A percentile compares a stretch with the other conserved stretches of the same genome.
These are phyloP conservation scores for Gossypium rotundifolium DNA, from an alignment of 345 rosid species.

Conservation along the genomic window DNA sequence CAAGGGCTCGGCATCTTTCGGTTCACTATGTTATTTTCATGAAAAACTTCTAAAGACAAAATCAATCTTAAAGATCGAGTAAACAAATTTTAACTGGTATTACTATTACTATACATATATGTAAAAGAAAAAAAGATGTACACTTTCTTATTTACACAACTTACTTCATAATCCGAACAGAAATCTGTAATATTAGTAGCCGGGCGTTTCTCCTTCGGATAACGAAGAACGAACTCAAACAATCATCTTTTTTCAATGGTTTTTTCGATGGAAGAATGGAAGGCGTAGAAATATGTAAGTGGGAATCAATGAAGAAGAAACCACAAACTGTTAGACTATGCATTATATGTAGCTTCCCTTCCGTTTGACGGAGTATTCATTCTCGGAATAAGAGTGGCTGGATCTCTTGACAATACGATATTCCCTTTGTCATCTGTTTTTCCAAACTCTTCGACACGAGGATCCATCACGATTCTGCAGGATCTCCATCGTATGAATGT, in stretches of 20 bases:
- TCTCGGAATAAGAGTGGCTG: slow-evolving; percentile 24
- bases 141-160: slow-evolving; percentile 4
- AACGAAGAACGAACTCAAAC: background rate
- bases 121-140: background rate
- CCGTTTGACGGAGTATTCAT: slow-evolving; percentile 18
- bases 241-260: background rate
- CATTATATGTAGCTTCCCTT: slow-evolving; percentile 11
- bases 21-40: background rate
- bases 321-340: background rate
- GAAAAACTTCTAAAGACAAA: background rate
- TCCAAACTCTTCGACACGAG: slow-evolving; percentile 26
- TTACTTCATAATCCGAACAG: background rate
- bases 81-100: background rate
- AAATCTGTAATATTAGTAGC: background rate
- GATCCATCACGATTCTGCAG: slow-evolving; percentile 63
- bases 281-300: background rate
- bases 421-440: slow-evolving; percentile 64
- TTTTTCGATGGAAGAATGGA: background rate
- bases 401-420: slow-evolving; percentile 42
- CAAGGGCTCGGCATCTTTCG: background rate
- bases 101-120: background rate
- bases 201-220: background rate
- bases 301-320: background rate
- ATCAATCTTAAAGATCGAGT: background rate
- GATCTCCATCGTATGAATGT: slow-evolving; percentile 49